A percentile compares a stretch with the other conserved stretches of the same genome.
These are phyloP conservation scores for Striga hermonthica DNA, from an alignment of 305 asterid species.

Conservation along the genomic window DNA sequence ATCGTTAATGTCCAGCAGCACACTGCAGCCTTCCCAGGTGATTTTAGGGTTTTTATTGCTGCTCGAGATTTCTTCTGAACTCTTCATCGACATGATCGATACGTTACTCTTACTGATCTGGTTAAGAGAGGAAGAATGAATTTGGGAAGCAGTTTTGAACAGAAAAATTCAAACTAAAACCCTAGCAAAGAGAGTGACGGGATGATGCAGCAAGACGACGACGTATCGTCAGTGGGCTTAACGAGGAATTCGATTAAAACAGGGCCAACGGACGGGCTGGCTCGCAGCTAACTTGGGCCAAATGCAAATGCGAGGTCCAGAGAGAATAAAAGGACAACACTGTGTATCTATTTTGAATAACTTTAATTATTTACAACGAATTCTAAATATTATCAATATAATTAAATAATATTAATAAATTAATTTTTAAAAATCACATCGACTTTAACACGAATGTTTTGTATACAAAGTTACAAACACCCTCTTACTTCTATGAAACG, in stretches of 20 bases:
- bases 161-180: constrained; percentile 30
- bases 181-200: constrained; percentile 17
- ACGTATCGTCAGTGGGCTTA: constrained; percentile 18
- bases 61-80: constrained; percentile 33
- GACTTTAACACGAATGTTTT: too few species aligned
- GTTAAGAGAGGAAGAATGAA: neutral
- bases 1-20: constrained; percentile 88
- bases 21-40: constrained; percentile 95
- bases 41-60: constrained; percentile 46
- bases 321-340: too few species aligned
- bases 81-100: constrained; percentile 38
- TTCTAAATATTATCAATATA: too few species aligned
- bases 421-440: too few species aligned
- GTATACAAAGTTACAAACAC: too few species aligned
- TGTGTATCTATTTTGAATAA: too few species aligned
- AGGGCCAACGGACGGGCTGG: neutral
- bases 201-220: constrained; percentile 8
- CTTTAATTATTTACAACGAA: too few species aligned
- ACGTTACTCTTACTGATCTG: constrained; percentile 14
- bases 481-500: too few species aligned
- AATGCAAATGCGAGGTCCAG: too few species aligned
- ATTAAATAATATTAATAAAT: too few species aligned
- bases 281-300: neutral
- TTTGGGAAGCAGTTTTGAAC: constrained; percentile 25
- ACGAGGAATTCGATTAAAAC: neutral